These are phyloP conservation scores for Torulaspora indica DNA, from an alignment of 805 yeast species.

Conservation along the genomic window DNA sequence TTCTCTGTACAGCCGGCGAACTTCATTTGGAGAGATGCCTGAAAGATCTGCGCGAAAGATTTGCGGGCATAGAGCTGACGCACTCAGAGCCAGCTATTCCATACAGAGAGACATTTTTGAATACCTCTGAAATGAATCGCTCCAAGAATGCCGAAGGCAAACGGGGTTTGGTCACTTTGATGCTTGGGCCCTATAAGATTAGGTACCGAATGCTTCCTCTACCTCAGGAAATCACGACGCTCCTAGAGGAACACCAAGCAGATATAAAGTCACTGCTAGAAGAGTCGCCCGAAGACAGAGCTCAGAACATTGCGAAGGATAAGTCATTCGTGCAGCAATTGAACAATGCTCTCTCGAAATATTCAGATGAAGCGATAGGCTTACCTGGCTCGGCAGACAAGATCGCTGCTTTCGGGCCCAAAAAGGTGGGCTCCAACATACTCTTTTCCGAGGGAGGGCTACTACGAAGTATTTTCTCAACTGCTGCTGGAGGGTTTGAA, in stretches of 20 bases:
- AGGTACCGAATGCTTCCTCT: constrained; percentile 49
- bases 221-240: constrained; percentile 45
- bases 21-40: constrained; percentile 91
- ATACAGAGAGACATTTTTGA: constrained; percentile 75
- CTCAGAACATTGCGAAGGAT: constrained; percentile 13
- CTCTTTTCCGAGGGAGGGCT: constrained; percentile 43
- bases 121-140: constrained; percentile 48
- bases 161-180: constrained; percentile 48
- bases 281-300: constrained; percentile 14
- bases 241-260: constrained; percentile 45
- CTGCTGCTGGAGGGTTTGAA: constrained; percentile 28
- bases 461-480: constrained; percentile 36
- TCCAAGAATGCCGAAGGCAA: constrained; percentile 43
- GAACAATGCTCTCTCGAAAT: constrained; percentile 19
- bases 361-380: constrained; percentile 13
- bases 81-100: constrained; percentile 93
- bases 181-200: constrained; percentile 47
- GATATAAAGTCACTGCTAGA: constrained; percentile 37
- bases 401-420: constrained; percentile 71
- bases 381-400: constrained; percentile 24
- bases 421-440: constrained; percentile 68
- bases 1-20: constrained; percentile 94
- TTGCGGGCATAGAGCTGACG: constrained; percentile 84
- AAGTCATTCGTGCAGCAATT: constrained; percentile 35
- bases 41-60: constrained; percentile 83